A percentile compares a stretch with the other conserved stretches of the same genome.
Conservation (phyloP, 306 rosid genomes). For the Prunus dulcis region DNA sequence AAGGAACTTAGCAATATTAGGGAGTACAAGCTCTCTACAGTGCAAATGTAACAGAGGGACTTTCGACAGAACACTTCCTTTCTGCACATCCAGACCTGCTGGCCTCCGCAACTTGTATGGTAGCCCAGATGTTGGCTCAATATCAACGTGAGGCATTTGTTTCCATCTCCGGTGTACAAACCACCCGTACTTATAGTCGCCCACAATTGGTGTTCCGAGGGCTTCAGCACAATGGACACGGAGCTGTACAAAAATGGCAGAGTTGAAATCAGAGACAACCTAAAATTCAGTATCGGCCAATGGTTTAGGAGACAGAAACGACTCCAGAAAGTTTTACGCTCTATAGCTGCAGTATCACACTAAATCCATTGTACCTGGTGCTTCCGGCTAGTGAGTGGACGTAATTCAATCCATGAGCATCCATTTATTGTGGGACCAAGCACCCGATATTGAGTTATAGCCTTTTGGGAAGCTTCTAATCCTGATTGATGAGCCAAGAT, state of each 20-base stretch:
- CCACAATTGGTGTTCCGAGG: slow-evolving; percentile 93
- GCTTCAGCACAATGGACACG: slow-evolving; percentile 99
- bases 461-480: slow-evolving; percentile 82
- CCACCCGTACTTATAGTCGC: slow-evolving; percentile 97
- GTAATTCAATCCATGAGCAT: slow-evolving; percentile 92
- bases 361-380: slow-evolving; percentile 63
- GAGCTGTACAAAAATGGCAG: slow-evolving; percentile 44
- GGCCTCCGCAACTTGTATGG: slow-evolving; percentile 86
- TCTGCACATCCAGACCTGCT: slow-evolving; percentile 77
- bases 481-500: slow-evolving; percentile 66
- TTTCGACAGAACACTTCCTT: slow-evolving; percentile 91
- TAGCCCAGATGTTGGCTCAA: slow-evolving; percentile 66
- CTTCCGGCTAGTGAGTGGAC: slow-evolving; percentile 78
- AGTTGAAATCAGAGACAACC: slow-evolving; percentile 3
- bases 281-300: not conserved
- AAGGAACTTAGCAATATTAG: slow-evolving; percentile 74
- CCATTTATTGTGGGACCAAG: slow-evolving; percentile 93
- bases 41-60: slow-evolving; percentile 89
- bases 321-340: not conserved
- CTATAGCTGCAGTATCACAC: not conserved
- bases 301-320: not conserved
- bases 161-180: slow-evolving; percentile 79
- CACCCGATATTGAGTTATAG: slow-evolving; percentile 83
- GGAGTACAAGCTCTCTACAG: slow-evolving; percentile 82
- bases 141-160: slow-evolving; percentile 70